phyloP scores from a whole-genome alignment of 257 asterid genomes.

The Solanum bulbocastanum region DNA sequence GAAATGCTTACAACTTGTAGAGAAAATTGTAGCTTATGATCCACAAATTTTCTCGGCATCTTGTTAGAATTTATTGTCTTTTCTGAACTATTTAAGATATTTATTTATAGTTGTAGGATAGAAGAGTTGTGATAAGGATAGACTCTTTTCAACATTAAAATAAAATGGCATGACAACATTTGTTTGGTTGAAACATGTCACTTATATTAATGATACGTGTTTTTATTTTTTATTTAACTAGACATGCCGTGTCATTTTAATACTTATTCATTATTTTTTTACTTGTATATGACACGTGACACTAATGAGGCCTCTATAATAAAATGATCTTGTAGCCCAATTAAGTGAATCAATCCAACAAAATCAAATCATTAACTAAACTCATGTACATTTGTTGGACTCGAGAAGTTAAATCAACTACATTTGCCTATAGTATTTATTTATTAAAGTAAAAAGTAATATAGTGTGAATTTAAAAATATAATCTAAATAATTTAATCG shows the following conservation, averaged over 20 bases:
- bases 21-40: neutral
- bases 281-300: neutral
- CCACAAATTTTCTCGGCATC: neutral
- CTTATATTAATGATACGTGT: too few species aligned
- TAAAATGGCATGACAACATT: neutral
- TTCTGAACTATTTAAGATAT: neutral
- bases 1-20: neutral
- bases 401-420: too few species aligned
- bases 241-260: too few species aligned
- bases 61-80: neutral
- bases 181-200: neutral
- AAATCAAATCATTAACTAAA: too few species aligned
- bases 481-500: neutral
- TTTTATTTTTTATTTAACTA: neutral
- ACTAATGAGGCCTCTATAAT: neutral
- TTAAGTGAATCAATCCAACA: neutral
- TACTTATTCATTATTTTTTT: neutral
- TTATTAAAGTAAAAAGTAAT: too few species aligned
- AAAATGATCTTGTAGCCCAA: neutral
- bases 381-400: too few species aligned
- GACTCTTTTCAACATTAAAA: neutral
- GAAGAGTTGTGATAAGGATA: neutral
- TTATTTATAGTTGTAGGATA: neutral
- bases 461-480: too few species aligned
- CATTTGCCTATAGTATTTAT: neutral